Evolutionary conservation across 345 rosid species (phyloP), one percentile per base, ranked within the genome.

Genomic region (Clausena lansium): DNA sequence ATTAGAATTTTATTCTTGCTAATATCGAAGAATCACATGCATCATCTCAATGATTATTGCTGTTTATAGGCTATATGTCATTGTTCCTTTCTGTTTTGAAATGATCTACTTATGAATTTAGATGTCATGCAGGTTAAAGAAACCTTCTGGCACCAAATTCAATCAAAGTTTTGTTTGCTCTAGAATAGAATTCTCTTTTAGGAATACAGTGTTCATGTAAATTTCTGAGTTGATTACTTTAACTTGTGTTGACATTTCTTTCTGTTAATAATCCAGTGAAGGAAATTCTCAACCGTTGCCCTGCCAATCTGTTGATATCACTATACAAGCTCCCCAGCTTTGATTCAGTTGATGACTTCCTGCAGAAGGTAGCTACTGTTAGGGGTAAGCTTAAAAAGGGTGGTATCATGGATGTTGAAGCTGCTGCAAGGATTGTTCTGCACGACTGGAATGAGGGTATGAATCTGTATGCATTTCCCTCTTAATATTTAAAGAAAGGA

Each of bases 321-420:
- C 78, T 94, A 24, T 96, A 91, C 91, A 94, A 92, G 85, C 87
- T 91, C 78, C 88, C 94, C 8, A 78, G 76, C 82, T 96, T 92
- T 36, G 91, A 94, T 70, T 70, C 93, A 9, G 97, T 88, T 74
- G 98, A 96, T 55, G 98, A 96, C 78, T 96, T 96, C 80, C 88
- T 96, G 5, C 95, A 90, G 76, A 94, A 92, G 82, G 90, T 96
- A 7, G 98, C 98, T 69, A 86, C 90, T 25, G 93, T 92, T 2
- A 90, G 98, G 82, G 99, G 99, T 41, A 91, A 88, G 87, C 98
- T 96, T 15, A 96, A 92, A 79, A 96, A 96, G 87, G 99, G 99
- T 81, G 98, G 99, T 79, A 73, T 92, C 69, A 91, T 91, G 71
- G 98, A 96, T 82, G 91, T 88, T 61, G 95, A 94, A 13, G 91